Evolutionary conservation across 371 early-diverging fungal species (phyloP), one percentile per base, ranked within the genome.

Genomic region (Mucor lusitanicus): DNA sequence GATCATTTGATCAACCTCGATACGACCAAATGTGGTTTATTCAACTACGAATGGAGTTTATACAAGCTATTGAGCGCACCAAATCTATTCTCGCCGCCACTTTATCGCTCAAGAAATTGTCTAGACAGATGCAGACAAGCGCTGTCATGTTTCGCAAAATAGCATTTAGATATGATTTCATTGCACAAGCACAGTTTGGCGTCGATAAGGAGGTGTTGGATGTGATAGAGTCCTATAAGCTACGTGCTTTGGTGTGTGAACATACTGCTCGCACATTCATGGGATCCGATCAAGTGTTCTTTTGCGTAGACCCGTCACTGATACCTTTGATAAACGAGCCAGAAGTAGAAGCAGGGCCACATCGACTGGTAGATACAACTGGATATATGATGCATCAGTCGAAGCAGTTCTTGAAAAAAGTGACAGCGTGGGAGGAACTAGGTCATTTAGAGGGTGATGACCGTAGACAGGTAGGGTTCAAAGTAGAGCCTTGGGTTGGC

Each of bases 11-110:
- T 0, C 68, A 72, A n/a, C 56, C 69, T 17, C 32, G 68, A 21
- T 25, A 48, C 5, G 64, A 70, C 5, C 78, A 76, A 54, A 57
- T 33, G 6, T 74, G 79, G 73, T 80, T 71, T 63, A 61, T 77
- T 25, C 77, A 75, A 23, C 48, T 80, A 12, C 71, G 83, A 6
- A 76, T 78, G 74, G 79, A 82, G 25, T 72, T 75, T 65, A 55
- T 78, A 19, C 62, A 58, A 30, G 53, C 63, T 0, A 64, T 78
- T 15, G 67, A 76, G 32, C 56, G 59, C 6, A 59, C 59, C 0
- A 23, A 46, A 15, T 5, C 33, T 6, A 48, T 71, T 35, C 6
- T 71, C 21, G n/a, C 35, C 25, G 48, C 64, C 1, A 33, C 67
- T 37, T n/a, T 69, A 12, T 15, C 48, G 13, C 27, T 35, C 8